These are phyloP conservation scores for Mycena citricolor DNA, from an alignment of 1,284 basidiomycete genomes.

Conservation along the genomic window DNA sequence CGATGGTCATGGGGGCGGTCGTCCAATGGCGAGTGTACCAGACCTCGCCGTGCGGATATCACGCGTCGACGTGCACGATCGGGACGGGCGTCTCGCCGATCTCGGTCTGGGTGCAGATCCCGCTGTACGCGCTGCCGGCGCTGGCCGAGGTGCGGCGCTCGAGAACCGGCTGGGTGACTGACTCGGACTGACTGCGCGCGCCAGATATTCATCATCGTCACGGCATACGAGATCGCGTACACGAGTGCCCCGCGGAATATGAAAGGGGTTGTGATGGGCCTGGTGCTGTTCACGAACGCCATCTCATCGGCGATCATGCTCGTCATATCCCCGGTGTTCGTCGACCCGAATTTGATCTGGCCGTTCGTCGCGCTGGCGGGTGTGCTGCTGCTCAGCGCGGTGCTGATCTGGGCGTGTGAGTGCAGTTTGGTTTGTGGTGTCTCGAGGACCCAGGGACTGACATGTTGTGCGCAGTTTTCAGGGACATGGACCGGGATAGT, in stretches of 20 bases:
- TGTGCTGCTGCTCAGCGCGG: conserved; percentile 21
- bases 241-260: conserved; percentile 41
- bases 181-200: not conserved
- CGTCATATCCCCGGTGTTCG: conserved; percentile 27
- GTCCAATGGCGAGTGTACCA: conserved; percentile 30
- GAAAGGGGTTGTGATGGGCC: conserved; percentile 37
- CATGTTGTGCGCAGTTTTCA: too few species aligned
- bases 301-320: conserved; percentile 32
- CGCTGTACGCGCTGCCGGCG: conserved; percentile 27
- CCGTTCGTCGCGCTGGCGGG: conserved; percentile 27
- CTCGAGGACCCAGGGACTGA: too few species aligned
- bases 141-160: conserved; percentile 25
- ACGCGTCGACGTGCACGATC: conserved; percentile 25
- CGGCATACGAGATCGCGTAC: conserved; percentile 34
- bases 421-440: too few species aligned
- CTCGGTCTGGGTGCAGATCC: conserved; percentile 29
- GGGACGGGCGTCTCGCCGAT: conserved; percentile 27
- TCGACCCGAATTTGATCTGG: conserved; percentile 30
- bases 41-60: conserved; percentile 29
- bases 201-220: conserved; percentile 14
- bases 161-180: too few species aligned
- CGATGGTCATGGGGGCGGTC: conserved; percentile 27
- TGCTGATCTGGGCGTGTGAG: conserved; percentile 22
- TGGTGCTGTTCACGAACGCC: conserved; percentile 43
- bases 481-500: too few species aligned